Conservation (phyloP, 1,284 basidiomycete genomes). For the Inonotus hispidus region DNA sequence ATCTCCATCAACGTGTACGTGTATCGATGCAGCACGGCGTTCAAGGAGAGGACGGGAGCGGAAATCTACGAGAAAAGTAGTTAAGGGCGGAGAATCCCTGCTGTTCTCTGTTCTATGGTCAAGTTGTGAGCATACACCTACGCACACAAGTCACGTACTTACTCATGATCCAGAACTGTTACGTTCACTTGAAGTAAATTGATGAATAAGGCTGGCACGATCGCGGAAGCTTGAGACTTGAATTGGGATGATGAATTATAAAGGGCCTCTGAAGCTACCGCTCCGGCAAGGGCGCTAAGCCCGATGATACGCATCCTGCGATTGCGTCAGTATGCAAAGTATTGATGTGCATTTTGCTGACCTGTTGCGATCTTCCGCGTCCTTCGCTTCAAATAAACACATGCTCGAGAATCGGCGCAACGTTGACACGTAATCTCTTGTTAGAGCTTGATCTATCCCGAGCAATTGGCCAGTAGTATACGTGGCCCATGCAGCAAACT, state of each 20-base stretch:
- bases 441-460: constrained; percentile 69
- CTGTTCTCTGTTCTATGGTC: constrained; percentile 47
- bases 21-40: constrained; percentile 81
- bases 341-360: constrained; percentile 25
- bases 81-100: constrained; percentile 52
- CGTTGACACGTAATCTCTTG: constrained; percentile 66
- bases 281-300: constrained; percentile 77
- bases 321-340: constrained; percentile 11
- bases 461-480: constrained; percentile 83
- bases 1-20: constrained; percentile 83
- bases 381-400: constrained; percentile 44
- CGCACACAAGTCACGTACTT: constrained; percentile 26
- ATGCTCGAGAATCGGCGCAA: constrained; percentile 67
- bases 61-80: constrained; percentile 77
- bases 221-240: constrained; percentile 61
- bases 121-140: constrained; percentile 15
- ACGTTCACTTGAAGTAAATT: constrained; percentile 66
- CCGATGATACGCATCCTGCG: constrained; percentile 80
- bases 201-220: constrained; percentile 72
- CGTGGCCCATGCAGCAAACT: constrained; percentile 93
- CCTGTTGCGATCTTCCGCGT: constrained; percentile 69
- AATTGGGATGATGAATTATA: constrained; percentile 77
- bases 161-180: constrained; percentile 64
- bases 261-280: constrained; percentile 80
- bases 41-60: constrained; percentile 69